Evolutionary conservation across 345 rosid genomes (phyloP).

Genomic region (Eucalyptus shirleyi): DNA sequence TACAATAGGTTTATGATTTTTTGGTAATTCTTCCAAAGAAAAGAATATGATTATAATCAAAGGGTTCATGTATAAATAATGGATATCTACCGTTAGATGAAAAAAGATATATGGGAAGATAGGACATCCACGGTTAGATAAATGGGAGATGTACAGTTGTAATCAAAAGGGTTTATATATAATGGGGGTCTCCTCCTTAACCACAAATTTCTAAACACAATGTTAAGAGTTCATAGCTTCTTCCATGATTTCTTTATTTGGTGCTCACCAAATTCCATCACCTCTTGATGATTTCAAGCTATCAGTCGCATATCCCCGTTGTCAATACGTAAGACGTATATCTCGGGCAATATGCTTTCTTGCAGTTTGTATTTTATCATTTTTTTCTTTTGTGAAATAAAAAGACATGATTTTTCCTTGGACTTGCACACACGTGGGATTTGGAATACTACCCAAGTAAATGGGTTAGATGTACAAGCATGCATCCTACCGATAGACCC

Average conservation of each 20-base stretch:
- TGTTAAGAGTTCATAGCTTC: not conserved
- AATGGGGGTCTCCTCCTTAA: not conserved
- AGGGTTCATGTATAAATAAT: not conserved
- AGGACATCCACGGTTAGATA: not conserved
- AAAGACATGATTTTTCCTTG: not conserved
- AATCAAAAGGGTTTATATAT: not conserved
- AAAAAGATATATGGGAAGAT: not conserved
- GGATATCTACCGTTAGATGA: not conserved
- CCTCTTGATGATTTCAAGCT: not conserved
- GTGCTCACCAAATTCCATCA: not conserved
- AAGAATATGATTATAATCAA: not conserved
- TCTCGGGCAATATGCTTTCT: not conserved
- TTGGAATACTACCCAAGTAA: not conserved
- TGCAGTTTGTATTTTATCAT: not conserved
- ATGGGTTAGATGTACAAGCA: not conserved
- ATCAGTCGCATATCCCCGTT: not conserved
- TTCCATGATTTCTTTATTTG: not conserved
- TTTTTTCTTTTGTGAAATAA: not conserved
- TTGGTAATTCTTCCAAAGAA: too few species aligned
- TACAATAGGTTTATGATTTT: fast-evolving
- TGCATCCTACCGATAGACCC: fast-evolving
- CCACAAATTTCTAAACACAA: not conserved
- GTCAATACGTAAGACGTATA: not conserved
- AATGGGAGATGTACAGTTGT: not conserved
- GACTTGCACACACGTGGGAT: not conserved